These are phyloP conservation scores for Rhodamnia rubescens DNA, from an alignment of 345 rosid species.

Conservation along the genomic window DNA sequence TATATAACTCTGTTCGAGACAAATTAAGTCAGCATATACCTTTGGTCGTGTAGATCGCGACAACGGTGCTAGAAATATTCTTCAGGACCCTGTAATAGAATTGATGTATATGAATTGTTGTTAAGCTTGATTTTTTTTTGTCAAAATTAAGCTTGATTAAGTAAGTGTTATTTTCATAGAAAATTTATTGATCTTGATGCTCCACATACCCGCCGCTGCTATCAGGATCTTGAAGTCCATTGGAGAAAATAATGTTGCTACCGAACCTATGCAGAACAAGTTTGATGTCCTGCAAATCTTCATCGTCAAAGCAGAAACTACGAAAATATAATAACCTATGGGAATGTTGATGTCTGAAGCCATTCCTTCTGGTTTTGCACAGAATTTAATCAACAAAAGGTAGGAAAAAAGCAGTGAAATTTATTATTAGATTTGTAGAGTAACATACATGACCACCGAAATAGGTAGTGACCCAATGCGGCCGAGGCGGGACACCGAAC, in stretches of 20 bases:
- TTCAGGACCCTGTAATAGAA: conserved; percentile 20
- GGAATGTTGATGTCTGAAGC: neutral
- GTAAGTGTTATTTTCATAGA: neutral
- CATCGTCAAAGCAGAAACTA: neutral
- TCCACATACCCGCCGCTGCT: conserved; percentile 38
- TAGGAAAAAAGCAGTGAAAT: neutral
- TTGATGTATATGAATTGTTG: neutral
- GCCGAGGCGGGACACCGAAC: neutral
- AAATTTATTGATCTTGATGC: neutral
- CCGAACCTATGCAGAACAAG: conserved; percentile 28
- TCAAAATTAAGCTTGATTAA: neutral
- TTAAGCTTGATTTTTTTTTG: no score
- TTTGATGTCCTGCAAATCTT: conserved; percentile 27
- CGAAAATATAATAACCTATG: neutral
- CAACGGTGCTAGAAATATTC: conserved; percentile 21
- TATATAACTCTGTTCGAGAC: neutral
- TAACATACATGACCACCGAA: neutral
- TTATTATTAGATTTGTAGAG: neutral
- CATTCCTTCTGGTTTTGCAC: neutral
- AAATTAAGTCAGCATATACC: conserved; percentile 4
- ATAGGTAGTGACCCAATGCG: no score
- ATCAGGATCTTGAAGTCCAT: conserved; percentile 42
- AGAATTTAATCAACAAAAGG: neutral
- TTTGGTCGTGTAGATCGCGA: conserved; percentile 14
- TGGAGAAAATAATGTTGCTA: conserved; percentile 62